A percentile compares a stretch with the other conserved stretches of the same genome.
Evolutionary conservation across 2,329 filamentous ascomycete species (phyloP).

Genomic region (Dryadomyces sulphureus): DNA sequence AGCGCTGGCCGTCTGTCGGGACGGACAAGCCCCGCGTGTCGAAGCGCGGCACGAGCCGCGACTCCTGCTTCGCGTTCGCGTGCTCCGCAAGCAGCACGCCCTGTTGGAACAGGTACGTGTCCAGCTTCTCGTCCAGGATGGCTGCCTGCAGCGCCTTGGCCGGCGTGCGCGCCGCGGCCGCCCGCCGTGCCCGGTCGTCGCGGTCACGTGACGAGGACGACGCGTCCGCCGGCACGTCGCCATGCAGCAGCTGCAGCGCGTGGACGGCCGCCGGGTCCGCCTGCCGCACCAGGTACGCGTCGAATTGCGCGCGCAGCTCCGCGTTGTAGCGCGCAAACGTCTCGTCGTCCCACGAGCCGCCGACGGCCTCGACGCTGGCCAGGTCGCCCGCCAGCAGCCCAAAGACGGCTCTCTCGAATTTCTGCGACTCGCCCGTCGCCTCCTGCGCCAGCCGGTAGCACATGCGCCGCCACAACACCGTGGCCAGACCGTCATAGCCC

Average conservation of each 20-base stretch:
- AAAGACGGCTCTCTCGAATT: conserved; percentile 71
- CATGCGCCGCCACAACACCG: conserved; percentile 62
- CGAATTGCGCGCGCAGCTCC: conserved; percentile 13
- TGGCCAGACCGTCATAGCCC: conserved; percentile 28
- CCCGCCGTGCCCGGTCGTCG: conserved; percentile 1
- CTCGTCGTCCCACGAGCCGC: conserved; percentile 31
- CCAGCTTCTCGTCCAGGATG: conserved; percentile 50
- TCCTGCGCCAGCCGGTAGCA: conserved; percentile 59
- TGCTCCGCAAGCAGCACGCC: conserved; percentile 34
- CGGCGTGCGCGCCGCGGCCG: conserved; percentile 28
- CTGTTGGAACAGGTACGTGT: conserved; percentile 43
- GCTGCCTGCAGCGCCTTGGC: conserved; percentile 66
- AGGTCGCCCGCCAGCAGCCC: conserved; percentile 80
- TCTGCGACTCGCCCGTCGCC: conserved; percentile 42
- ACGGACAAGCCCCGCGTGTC: conserved; percentile 17
- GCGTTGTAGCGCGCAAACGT: conserved; percentile 14
- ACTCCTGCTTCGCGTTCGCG: conserved; percentile 23
- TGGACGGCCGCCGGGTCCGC: conserved; percentile 9
- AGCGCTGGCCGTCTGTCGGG: conserved; percentile 13
- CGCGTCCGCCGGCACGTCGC: conserved; percentile 7
- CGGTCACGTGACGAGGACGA: conserved; percentile 1
- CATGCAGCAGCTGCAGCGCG: conserved; percentile 9
- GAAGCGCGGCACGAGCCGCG: conserved; percentile 27
- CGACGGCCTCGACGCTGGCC: conserved; percentile 49
- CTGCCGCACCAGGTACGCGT: conserved; percentile 12